phyloP scores from a whole-genome alignment of 83 land plant species.

The Picea mariana region DNA sequence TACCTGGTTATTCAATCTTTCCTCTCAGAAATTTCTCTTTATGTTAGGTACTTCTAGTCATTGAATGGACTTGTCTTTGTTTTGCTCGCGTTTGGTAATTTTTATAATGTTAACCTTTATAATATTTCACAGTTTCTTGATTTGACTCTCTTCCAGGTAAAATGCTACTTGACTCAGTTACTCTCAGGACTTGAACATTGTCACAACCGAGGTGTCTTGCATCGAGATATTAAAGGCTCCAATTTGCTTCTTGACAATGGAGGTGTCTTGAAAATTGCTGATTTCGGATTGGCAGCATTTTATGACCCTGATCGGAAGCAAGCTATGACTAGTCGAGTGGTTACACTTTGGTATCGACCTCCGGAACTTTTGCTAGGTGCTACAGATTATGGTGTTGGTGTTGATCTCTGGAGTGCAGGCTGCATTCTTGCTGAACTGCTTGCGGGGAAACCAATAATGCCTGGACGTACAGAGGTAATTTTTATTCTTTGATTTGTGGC shows the following conservation, averaged over 20 bases:
- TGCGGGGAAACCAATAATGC: slow-evolving; percentile 74
- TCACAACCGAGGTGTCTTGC: slow-evolving; percentile 58
- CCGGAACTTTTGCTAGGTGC: slow-evolving; percentile 78
- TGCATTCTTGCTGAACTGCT: slow-evolving; percentile 80
- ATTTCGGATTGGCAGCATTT: slow-evolving; percentile 69
- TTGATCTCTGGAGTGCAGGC: slow-evolving; percentile 83
- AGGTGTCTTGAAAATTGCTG: slow-evolving; percentile 65
- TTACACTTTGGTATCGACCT: slow-evolving; percentile 78
- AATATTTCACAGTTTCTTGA: too few species aligned
- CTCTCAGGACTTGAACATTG: slow-evolving; percentile 79
- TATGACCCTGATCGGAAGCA: slow-evolving; percentile 66
- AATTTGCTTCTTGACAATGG: slow-evolving; percentile 69
- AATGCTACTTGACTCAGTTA: slow-evolving; percentile 66
- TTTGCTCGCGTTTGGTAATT: too few species aligned
- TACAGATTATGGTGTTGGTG: slow-evolving; percentile 70
- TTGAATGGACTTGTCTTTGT: too few species aligned
- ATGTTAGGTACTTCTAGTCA: too few species aligned
- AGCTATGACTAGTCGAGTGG: slow-evolving; percentile 75
- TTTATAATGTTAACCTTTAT: too few species aligned
- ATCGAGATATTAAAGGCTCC: slow-evolving; percentile 79
- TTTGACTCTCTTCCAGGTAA: slow-evolving; percentile 43
- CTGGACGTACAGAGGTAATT: slow-evolving; percentile 79
- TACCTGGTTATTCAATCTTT: too few species aligned
- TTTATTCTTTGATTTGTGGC: too few species aligned
- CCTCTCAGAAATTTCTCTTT: too few species aligned